phyloP scores from a whole-genome alignment of 2,329 filamentous ascomycete species.

The Tricladium varicosporioides region DNA sequence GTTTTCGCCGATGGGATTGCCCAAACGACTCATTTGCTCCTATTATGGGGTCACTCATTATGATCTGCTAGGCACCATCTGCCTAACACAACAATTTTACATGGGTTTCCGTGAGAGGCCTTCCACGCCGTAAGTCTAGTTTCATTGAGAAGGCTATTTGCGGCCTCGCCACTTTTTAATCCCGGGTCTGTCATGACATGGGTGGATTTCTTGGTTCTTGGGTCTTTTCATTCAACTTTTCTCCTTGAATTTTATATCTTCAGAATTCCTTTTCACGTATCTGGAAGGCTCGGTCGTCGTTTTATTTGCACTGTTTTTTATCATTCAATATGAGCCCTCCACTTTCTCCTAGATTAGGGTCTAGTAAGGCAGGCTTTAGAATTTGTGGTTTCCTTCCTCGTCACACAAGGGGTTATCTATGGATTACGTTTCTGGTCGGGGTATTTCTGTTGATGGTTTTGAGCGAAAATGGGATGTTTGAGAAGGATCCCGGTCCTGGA shows the following conservation, averaged over 20 bases:
- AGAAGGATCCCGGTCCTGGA: background rate
- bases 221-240: background rate
- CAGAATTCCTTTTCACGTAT: background rate
- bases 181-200: background rate
- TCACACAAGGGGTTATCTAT: slow-evolving; percentile 18
- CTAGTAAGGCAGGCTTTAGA: background rate
- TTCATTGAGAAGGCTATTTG: background rate
- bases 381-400: slow-evolving; percentile 8
- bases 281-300: background rate
- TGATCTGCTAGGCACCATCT: background rate
- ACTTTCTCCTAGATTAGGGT: background rate
- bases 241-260: background rate
- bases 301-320: background rate
- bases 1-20: too few species aligned
- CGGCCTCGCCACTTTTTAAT: background rate
- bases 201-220: background rate
- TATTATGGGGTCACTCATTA: too few species aligned
- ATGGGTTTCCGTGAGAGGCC: background rate
- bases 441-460: slow-evolving; percentile 17
- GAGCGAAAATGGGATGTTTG: slow-evolving; percentile 12
- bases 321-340: background rate
- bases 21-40: too few species aligned
- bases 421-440: slow-evolving; percentile 16
- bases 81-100: background rate
- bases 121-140: background rate